phyloP scores from a whole-genome alignment of 345 rosid species.

The Salix viminalis region DNA sequence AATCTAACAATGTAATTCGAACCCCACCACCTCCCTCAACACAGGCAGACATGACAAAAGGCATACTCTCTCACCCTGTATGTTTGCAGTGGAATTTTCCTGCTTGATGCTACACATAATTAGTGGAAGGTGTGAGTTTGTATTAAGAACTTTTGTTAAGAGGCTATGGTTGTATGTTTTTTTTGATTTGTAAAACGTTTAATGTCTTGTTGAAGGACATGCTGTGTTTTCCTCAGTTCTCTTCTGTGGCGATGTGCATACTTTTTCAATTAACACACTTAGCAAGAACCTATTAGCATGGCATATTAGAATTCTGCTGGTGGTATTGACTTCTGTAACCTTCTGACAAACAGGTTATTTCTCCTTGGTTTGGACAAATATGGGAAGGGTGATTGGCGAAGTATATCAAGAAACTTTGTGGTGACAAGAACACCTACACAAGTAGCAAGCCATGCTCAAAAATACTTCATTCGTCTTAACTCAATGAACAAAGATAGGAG shows the following conservation, averaged over 20 bases:
- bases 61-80: no score
- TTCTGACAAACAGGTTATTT: conserved; percentile 9
- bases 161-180: background rate
- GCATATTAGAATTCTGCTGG: background rate
- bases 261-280: background rate
- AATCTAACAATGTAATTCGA: background rate
- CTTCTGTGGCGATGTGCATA: background rate
- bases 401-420: conserved; percentile 6
- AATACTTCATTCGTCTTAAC: background rate
- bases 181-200: background rate
- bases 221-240: background rate
- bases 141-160: background rate
- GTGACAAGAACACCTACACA: conserved; percentile 5
- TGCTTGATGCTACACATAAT: background rate
- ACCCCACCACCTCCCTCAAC: no score
- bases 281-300: background rate
- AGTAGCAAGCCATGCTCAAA: conserved; percentile 5
- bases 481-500: background rate
- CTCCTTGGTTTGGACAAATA: conserved; percentile 1
- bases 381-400: conserved; percentile 9
- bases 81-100: no score
- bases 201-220: background rate
- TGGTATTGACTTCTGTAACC: conserved; percentile 1
- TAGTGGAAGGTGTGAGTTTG: background rate
- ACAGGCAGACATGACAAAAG: no score